Evolutionary conservation across 768 basidiomycete genomes (phyloP).

Genomic region (Mycena galericulata): DNA sequence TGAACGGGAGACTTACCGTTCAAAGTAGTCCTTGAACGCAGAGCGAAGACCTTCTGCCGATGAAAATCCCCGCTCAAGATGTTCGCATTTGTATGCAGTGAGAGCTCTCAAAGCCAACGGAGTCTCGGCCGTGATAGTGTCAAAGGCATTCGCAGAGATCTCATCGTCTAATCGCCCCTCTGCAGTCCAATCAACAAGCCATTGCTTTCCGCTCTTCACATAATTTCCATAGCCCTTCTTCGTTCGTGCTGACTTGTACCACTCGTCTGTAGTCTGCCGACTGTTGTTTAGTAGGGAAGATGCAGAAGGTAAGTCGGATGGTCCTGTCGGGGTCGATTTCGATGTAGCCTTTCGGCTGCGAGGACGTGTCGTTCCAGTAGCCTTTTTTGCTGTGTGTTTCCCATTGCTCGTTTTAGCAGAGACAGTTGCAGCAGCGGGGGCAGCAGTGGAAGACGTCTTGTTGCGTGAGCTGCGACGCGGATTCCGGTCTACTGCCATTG

Average conservation of each 20-base stretch:
- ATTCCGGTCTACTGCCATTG: too few species aligned
- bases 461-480: too few species aligned
- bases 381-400: too few species aligned
- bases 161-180: slow-evolving; percentile 14
- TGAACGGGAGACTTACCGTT: slow-evolving; percentile 18
- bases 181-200: slow-evolving; percentile 20
- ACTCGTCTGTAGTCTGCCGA: slow-evolving; percentile 34
- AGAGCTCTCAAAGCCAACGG: slow-evolving; percentile 33
- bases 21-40: slow-evolving; percentile 35
- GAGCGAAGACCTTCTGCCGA: slow-evolving; percentile 33
- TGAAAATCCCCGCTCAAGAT: slow-evolving; percentile 31
- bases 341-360: too few species aligned
- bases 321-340: too few species aligned
- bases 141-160: slow-evolving; percentile 26
- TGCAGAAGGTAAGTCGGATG: slow-evolving; percentile 23
- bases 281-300: slow-evolving; percentile 31
- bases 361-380: too few species aligned
- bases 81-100: slow-evolving; percentile 37
- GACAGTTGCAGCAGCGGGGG: too few species aligned
- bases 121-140: slow-evolving; percentile 27
- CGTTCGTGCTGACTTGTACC: slow-evolving; percentile 35
- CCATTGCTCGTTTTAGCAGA: too few species aligned
- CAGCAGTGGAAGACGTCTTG: too few species aligned
- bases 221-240: slow-evolving; percentile 36
- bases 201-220: slow-evolving; percentile 34